Evolutionary conservation across 2,329 filamentous ascomycete genomes (phyloP), one percentile per base, ranked within the genome.

Genomic region (Fusarium subtropicale): DNA sequence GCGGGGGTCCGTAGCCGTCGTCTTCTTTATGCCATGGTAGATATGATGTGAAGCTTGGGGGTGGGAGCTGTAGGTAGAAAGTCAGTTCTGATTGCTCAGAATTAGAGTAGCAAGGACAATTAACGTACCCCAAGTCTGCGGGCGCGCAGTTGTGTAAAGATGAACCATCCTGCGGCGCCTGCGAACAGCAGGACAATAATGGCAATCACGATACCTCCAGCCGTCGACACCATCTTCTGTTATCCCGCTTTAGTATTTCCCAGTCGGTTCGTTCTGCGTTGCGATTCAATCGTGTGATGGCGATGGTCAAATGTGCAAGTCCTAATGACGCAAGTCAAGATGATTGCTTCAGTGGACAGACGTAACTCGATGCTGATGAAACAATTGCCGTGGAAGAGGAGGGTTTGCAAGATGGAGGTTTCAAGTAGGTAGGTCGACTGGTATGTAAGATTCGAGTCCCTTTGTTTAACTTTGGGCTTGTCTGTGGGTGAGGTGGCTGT

Each of bases 131-230:
- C 93, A 57, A 94, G 86, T 76, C 88, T 88, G 66, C 89, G 86
- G 52, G 92, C 92, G 74, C 90, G 90, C 73, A 91, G 83, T 75
- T 92, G 91, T 31, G 90, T 89, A 76, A 90, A 94, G 75, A 89
- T 79, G 64, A 93, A 81, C 89, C 91, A 95, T 75, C 86, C 89
- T 58, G 86, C 79, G 60, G 82, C 88, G 28, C 80, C 87, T 57
- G 83, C 79, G 57, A 90, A 64, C 56, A 88, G 76, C 74, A 92
- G 77, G 72, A 93, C 81, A 71, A 93, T 74, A 75, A 95, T 79
- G 75, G 93, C 85, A 76, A 97, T 89, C 78, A 94, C 86, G 81
- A 94, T 88, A 68, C 90, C 86, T 76, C 90, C 89, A 70, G 86
- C 83, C 52, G 87, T 81, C 69, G 85, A 85, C 76, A 85, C 83